Base-by-base conservation (phyloP, 2,329 filamentous ascomycete genomes). In the Sclerotinia minor region DNA sequence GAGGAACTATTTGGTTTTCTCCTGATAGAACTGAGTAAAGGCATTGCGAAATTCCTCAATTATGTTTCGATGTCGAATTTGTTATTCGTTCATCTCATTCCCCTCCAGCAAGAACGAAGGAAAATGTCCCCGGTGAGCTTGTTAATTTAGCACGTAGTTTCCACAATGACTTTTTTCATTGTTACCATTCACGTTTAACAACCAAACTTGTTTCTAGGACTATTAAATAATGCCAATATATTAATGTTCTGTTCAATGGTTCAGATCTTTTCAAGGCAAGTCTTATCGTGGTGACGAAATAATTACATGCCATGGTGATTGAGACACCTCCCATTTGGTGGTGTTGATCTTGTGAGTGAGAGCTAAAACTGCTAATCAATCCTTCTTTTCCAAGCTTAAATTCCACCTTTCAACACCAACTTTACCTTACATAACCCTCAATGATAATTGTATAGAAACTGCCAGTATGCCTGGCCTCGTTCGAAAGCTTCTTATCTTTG, bases 401-500 rank as follows among this genome's bases (percentile, higher is more conserved):
- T 55, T 44, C 24, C 24, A 64, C 52, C 57, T 13, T 45, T 7
- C 4, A 21, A 32, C 35, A 63, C 26, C 38, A 26, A 54, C 35
- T 26, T 21, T n/a, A 35, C 49, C 24, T 15, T 49, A 17, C 38
- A 45, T 32, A 26, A 49, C 47, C 24, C 15, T 71, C 69, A 57
- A 74, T 74, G 72, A 45, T 58, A 67, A 52, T 61, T 47, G 59
- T 45, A 66, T 73, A 72, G 66, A 67, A 32, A 66, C 38, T 63
- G 71, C 69, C 69, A 75, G 72, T 26, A 78, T 78, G 76, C 75
- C 76, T 74, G 73, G 76, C 69, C 69, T 78, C 54, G 74, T 70
- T 60, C 76, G 76, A 24, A 78, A 77, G 68, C 65, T 79, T 47
- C 68, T 77, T 24, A 75, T 79, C 63, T 76, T 74, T 66, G 76